Conservation (phyloP, 1,284 basidiomycete species). For the Pisolithus thermaeus region DNA sequence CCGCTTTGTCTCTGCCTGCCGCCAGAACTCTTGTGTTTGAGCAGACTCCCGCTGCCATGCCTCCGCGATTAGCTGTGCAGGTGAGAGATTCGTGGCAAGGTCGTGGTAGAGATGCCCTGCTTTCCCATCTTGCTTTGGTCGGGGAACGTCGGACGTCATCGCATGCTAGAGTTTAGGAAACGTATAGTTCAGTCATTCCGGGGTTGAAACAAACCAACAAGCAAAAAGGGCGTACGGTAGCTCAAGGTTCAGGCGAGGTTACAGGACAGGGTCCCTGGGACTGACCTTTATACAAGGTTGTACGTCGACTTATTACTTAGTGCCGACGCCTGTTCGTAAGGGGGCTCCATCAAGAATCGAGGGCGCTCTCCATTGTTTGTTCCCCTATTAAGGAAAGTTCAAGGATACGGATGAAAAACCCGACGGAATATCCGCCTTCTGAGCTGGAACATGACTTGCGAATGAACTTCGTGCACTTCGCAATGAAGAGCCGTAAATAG, state of each 20-base stretch:
- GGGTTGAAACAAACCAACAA: conserved; percentile 16
- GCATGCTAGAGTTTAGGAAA: conserved; percentile 24
- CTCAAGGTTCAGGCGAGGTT: conserved; percentile 29
- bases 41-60: conserved; percentile 56
- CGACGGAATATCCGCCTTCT: conserved; percentile 29
- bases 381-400: conserved; percentile 26
- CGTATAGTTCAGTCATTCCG: conserved; percentile 24
- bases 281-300: conserved; percentile 31
- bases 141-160: conserved; percentile 41
- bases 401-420: conserved; percentile 25
- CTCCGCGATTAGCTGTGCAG: conserved; percentile 57
- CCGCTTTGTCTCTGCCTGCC: conserved; percentile 46
- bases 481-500: conserved; percentile 29
- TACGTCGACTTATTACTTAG: conserved; percentile 21
- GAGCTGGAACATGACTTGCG: conserved; percentile 28
- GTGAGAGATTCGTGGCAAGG: conserved; percentile 34
- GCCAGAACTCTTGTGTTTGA: conserved; percentile 55
- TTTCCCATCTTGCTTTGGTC: conserved; percentile 33
- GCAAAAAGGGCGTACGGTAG: conserved; percentile 31
- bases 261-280: conserved; percentile 24
- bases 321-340: conserved; percentile 20
- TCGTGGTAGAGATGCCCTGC: conserved; percentile 26
- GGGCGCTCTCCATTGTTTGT: conserved; percentile 25
- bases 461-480: conserved; percentile 20
- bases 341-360: conserved; percentile 13